phyloP scores from a whole-genome alignment of 2,329 filamentous ascomycete genomes.

The Alternaria gaisen region DNA sequence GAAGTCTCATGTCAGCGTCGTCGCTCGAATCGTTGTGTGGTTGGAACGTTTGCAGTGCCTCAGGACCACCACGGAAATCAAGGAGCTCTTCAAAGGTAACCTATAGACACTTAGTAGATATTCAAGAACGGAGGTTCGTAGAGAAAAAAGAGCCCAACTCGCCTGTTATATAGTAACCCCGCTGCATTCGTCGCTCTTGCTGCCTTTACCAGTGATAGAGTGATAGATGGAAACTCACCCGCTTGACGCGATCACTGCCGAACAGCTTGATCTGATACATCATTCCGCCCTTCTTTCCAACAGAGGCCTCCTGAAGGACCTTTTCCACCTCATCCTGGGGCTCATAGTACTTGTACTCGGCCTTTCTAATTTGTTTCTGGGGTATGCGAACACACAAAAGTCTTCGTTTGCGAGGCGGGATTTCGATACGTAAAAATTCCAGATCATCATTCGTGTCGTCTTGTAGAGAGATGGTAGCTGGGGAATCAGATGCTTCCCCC shows the following conservation, averaged over 20 bases:
- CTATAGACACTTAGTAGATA: slow-evolving; percentile 42
- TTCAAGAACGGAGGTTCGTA: slow-evolving; percentile 1
- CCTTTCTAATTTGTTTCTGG: slow-evolving; percentile 31
- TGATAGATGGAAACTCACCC: slow-evolving; percentile 50
- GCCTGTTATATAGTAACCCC: slow-evolving; percentile 1
- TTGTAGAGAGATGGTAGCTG: slow-evolving; percentile 23
- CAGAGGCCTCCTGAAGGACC: slow-evolving; percentile 52
- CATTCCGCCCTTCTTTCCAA: slow-evolving; percentile 36
- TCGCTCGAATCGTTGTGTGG: slow-evolving; percentile 31
- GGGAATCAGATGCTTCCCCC: slow-evolving; percentile 23
- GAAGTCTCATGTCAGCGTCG: slow-evolving; percentile 37
- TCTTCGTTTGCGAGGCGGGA: slow-evolving; percentile 19
- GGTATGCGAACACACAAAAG: slow-evolving; percentile 37
- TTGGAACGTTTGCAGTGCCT: slow-evolving; percentile 56
- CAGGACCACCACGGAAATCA: slow-evolving; percentile 56
- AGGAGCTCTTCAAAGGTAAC: slow-evolving; percentile 57
- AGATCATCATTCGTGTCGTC: slow-evolving; percentile 16
- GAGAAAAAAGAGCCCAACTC: not conserved
- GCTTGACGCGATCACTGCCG: slow-evolving; percentile 52
- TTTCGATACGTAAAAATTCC: not conserved
- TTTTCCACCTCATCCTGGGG: slow-evolving; percentile 48
- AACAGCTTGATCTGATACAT: slow-evolving; percentile 55
- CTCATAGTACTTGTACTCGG: slow-evolving; percentile 48
- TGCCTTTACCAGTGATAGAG: slow-evolving; percentile 9
- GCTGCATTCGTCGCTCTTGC: too few species aligned